Base-by-base conservation (phyloP, 164 flowering plant species). In the Magnolia kwangsiensis region DNA sequence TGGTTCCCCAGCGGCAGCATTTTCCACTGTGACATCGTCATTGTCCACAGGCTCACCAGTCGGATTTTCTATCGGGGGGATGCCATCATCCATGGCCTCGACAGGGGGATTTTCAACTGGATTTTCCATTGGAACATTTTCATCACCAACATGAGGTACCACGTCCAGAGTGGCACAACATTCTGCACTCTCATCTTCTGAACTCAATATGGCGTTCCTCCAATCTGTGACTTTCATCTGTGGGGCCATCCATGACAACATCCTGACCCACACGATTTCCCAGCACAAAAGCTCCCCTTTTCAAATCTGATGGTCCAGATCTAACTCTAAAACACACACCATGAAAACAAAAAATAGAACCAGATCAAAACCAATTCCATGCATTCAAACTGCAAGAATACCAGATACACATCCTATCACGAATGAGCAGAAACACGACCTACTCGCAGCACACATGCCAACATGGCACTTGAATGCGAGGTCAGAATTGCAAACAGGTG, bases 201-300 rank as follows among this genome's bases (percentile, higher is more conserved):
- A 68, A 37, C 71, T 37, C 71, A 68, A 19, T 1, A 68, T 68
- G 45, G 50, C 19, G n/a, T 29, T 68, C 50, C 31, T 68, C 71
- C 71, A 68, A 68, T 68, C 71, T 3, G 71, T 68, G 29, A 24
- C 71, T 31, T 68, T 68, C 50, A 68, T 68, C 18, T 68, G 71
- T 16, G 71, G 71, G 49, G 71, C 71, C 71, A 68, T 68, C 71
- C 71, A 68, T 68, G 71, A 68, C 50, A 68, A 68, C 71, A 68
- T 68, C 45, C n/a, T 37, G 10, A 18, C 71, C 6, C 67, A 64
- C 37, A 9, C 69, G 37, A 23, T 29, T 14, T 68, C 20, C 71
- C 3, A 29, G 8, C 71, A 68, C 71, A 68, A 18, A 29, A 68
- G 16, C 10, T 37, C 8, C 71, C 19, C 49, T 11, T 68, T 13